A percentile compares a stretch with the other conserved stretches of the same genome.
Evolutionary conservation across 345 rosid species (phyloP).

Genomic region (Aethionema arabicum): DNA sequence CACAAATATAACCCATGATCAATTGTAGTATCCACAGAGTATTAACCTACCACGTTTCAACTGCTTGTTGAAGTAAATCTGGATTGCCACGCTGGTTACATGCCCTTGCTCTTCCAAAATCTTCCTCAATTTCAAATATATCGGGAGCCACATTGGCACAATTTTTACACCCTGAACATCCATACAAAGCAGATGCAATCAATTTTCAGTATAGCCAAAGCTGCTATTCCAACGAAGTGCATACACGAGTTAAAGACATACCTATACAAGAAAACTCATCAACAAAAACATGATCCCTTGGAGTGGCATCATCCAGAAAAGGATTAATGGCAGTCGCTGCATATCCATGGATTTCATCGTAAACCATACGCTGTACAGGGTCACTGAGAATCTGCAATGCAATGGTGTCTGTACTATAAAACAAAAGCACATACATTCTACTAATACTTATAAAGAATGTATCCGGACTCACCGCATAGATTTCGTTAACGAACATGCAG

Average conservation of each 20-base stretch:
- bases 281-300: constrained; percentile 76
- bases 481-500: constrained; percentile 93
- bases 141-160: constrained; percentile 79
- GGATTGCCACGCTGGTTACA: constrained; percentile 65
- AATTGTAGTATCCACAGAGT: constrained; percentile 17
- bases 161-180: constrained; percentile 76
- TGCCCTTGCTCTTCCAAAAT: constrained; percentile 91
- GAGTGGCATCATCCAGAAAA: constrained; percentile 67
- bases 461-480: constrained; percentile 61
- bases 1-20: not conserved
- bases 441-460: not conserved
- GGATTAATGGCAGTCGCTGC: constrained; percentile 80
- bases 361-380: constrained; percentile 89
- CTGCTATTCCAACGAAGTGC: not conserved
- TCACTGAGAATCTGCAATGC: constrained; percentile 86
- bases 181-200: constrained; percentile 7
- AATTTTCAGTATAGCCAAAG: not conserved
- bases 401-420: constrained; percentile 12
- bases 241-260: constrained; percentile 27
- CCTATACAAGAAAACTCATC: constrained; percentile 99
- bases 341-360: constrained; percentile 97
- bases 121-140: constrained; percentile 84
- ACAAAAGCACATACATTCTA: not conserved
- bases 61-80: constrained; percentile 68
- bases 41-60: constrained; percentile 71